phyloP scores from a whole-genome alignment of 345 rosid species.

The Camelina neglecta region DNA sequence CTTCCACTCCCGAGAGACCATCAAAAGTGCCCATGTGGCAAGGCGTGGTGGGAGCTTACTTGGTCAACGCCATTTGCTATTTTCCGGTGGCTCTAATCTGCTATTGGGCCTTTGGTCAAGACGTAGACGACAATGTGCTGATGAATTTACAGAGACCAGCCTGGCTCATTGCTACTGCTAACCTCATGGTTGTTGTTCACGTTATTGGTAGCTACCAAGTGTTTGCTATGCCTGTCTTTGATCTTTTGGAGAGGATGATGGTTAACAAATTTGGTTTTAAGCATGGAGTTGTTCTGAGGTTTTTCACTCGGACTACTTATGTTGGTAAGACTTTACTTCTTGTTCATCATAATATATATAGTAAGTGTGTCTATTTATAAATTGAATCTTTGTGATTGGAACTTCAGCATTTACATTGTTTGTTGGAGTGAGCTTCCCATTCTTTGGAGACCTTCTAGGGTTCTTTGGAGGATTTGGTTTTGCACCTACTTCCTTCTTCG shows the following conservation, averaged over 20 bases:
- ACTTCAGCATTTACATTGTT: conserved; percentile 81
- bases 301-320: conserved; percentile 72
- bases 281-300: conserved; percentile 61
- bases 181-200: conserved; percentile 92
- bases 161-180: conserved; percentile 94
- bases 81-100: conserved; percentile 93
- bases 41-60: conserved; percentile 81
- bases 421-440: conserved; percentile 85
- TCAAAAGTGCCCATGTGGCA: conserved; percentile 92
- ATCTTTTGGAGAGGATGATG: conserved; percentile 68
- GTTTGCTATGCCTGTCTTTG: conserved; percentile 94
- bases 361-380: background rate
- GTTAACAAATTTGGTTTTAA: conserved; percentile 58
- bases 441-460: conserved; percentile 95
- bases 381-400: background rate
- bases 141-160: conserved; percentile 62
- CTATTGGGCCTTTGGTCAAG: conserved; percentile 82
- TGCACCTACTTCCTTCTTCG: conserved; percentile 93
- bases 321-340: conserved; percentile 62
- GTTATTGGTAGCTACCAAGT: conserved; percentile 98
- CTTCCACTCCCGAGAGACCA: conserved; percentile 84
- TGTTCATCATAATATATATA: background rate
- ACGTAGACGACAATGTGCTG: conserved; percentile 84
- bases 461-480: conserved; percentile 98
- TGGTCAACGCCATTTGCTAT: conserved; percentile 86